Base-by-base conservation (phyloP, 2,329 filamentous ascomycete genomes). In the Phyllosticta citribraziliensis region DNA sequence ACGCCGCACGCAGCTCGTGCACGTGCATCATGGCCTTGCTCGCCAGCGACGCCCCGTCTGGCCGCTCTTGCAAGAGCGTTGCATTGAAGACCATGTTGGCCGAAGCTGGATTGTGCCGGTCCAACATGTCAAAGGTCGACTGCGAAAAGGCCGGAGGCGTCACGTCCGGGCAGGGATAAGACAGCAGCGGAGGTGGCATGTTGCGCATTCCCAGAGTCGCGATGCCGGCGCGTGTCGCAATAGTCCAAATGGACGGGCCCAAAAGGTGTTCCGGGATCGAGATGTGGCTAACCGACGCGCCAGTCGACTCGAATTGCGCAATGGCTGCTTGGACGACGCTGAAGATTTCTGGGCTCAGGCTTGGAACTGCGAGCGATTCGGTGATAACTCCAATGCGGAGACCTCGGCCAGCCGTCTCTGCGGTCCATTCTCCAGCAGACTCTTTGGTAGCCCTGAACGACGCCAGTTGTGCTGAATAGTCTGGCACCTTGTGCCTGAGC, bases 231-330 rank as follows among this genome's bases (percentile, higher is more conserved):
- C 72, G 66, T 5, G 70, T 68, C 0, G 69, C 69, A 11, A 73
- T 65, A 1, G 80, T 80, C 79, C 80, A 82, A 63, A 83, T 77
- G 0, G 75, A 68, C 0, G 78, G 73, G 0, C 75, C 80, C 14
- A 74, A 66, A 17, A 69, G 64, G 66, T 83, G 80, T 66, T 80
- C 71, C 1, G 80, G 79, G 4, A 81, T 68, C 1, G 75, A 78
- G 2, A 81, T 68, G 22, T 80, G 75, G 17, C 70, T 65, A 9
- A 82, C 78, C 2, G 69, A 65, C 2, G 78, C 79, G 3, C 79
- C 79, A 12, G 77, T 71, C 11, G 69, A 64, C 14, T 65, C 64
- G 64, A 80, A 74, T 24, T 71, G 73, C 22, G 70, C 65, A 1
- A 65, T 67, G 2, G 76, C 76, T 0, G 75, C 72, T 5, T 69